Evolutionary conservation across 2,329 filamentous ascomycete genomes (phyloP).

Genomic region (Aspergillus calidoustus): DNA sequence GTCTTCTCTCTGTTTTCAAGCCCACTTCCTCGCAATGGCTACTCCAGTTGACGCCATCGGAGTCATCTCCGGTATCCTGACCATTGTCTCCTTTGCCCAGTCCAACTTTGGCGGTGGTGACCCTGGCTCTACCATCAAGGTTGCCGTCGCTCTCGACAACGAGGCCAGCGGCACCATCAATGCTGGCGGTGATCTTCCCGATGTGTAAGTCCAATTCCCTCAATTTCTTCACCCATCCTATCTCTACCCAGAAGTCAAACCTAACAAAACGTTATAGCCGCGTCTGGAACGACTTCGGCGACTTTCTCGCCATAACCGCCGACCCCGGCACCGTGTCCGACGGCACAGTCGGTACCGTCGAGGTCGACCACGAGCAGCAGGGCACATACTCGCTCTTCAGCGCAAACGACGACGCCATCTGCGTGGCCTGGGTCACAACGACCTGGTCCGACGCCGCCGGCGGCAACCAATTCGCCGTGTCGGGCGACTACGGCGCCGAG

Average conservation of each 20-base stretch:
- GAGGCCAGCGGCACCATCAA: neutral
- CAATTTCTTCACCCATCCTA: neutral
- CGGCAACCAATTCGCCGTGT: constrained; percentile 19
- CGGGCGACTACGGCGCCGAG: constrained; percentile 17
- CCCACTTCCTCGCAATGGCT: neutral
- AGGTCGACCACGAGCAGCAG: constrained; percentile 18
- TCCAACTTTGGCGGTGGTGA: constrained; percentile 12
- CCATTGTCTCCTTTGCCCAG: constrained; percentile 12
- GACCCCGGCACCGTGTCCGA: constrained; percentile 13
- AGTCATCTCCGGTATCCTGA: constrained; percentile 14
- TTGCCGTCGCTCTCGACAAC: constrained; percentile 17
- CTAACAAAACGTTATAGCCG: neutral
- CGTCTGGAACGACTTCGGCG: constrained; percentile 19
- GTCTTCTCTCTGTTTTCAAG: neutral
- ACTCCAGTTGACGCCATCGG: constrained; percentile 13
- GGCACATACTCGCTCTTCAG: constrained; percentile 17
- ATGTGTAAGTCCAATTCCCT: constrained; percentile 6
- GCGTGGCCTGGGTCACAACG: constrained; percentile 20
- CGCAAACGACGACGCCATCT: constrained; percentile 19
- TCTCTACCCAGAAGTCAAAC: neutral
- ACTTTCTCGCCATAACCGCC: constrained; percentile 9
- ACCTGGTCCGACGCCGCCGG: constrained; percentile 16
- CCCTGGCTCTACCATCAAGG: constrained; percentile 19
- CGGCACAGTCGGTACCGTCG: constrained; percentile 13
- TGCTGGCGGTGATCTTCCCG: constrained; percentile 18